These are phyloP conservation scores for Aegilops bicornis DNA, from an alignment of 176 grass and related monocot genomes.

Conservation along the genomic window DNA sequence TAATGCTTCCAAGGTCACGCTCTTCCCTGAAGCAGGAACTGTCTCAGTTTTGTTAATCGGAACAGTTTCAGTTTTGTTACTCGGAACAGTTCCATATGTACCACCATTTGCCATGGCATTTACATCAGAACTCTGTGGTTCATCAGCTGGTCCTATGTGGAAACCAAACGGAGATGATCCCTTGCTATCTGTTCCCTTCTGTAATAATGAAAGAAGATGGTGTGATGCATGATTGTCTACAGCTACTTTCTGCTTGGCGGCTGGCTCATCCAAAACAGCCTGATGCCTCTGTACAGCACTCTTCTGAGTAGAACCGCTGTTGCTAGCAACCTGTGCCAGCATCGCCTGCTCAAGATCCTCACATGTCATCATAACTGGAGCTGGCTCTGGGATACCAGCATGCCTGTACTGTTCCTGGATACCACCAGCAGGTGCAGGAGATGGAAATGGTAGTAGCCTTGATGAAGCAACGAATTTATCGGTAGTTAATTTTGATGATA, in stretches of 20 bases:
- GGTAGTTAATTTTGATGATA: conserved; percentile 31
- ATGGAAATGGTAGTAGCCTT: conserved; percentile 29
- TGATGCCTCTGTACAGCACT: conserved; percentile 34
- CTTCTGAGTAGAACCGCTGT: conserved; percentile 28
- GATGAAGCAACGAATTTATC: conserved; percentile 37
- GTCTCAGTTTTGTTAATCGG: conserved; percentile 37
- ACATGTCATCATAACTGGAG: conserved; percentile 75
- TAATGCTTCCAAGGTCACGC: conserved; percentile 74
- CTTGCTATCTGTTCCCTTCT: conserved; percentile 60
- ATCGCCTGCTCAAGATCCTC: conserved; percentile 96
- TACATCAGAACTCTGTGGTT: conserved; percentile 23
- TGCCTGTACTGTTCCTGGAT: conserved; percentile 36
- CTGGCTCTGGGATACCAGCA: conserved; percentile 43
- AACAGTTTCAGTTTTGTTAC: conserved; percentile 47
- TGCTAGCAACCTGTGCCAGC: conserved; percentile 52
- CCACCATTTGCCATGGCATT: conserved; percentile 32
- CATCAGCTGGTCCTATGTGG: conserved; percentile 38
- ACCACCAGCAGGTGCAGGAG: conserved; percentile 31
- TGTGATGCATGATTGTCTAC: conserved; percentile 83
- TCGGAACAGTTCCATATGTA: conserved; percentile 41
- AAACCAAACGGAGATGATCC: conserved; percentile 32
- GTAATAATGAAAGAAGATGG: conserved; percentile 82
- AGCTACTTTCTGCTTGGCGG: conserved; percentile 34
- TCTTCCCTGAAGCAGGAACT: conserved; percentile 51
- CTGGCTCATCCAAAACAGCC: conserved; percentile 30